Evolutionary conservation across 2,329 filamentous ascomycete species (phyloP), one percentile per base, ranked within the genome.

Genomic region (Epichloe sibirici): DNA sequence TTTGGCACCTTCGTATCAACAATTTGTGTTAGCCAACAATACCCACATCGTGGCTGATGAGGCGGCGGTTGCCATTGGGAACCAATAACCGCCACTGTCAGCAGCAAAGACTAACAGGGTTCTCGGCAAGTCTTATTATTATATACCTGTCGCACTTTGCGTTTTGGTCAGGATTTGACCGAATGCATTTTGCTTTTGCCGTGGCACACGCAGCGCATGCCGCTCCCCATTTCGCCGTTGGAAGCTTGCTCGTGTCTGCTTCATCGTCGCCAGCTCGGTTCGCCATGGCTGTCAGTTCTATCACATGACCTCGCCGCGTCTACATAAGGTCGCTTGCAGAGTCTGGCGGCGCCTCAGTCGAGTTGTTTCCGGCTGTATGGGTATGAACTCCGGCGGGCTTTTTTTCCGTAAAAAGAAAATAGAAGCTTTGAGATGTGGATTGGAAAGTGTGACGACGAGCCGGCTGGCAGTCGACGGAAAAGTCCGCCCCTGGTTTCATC

Each of bases 161-260:
- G 1, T 66, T 66, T 0, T 62, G 57, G 2, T 57, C 54, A 4
- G 62, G 57, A 52, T 68, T 69, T 6, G 71, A 68, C 8, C 73
- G 69, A 45, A 76, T 68, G 55, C 74, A 77, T 55, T 76, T 76
- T 7, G 74, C 73, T 57, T 77, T 77, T 35, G 74, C 72, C 12
- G 68, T 64, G 6, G 74, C 72, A 57, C 74, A 77, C 1, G 72
- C 64, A 5, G 71, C 65, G 48, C 74, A 77, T 1, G 74, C 74
- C 4, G 72, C 72, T 15, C 74, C 74, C 74, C 74, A 77, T 73
- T 68, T 70, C 34, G 68, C 68, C 53, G 66, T 66, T 15, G 67
- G 60, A 34, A 65, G 60, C 58, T 67, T 67, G 23, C 58, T 62
- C 48, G 63, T 54, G 31, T 62, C 58, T 13, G 56, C 37, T 13